phyloP scores from a whole-genome alignment of 176 grass and related monocot species.

The Tillandsia fasciculata region DNA sequence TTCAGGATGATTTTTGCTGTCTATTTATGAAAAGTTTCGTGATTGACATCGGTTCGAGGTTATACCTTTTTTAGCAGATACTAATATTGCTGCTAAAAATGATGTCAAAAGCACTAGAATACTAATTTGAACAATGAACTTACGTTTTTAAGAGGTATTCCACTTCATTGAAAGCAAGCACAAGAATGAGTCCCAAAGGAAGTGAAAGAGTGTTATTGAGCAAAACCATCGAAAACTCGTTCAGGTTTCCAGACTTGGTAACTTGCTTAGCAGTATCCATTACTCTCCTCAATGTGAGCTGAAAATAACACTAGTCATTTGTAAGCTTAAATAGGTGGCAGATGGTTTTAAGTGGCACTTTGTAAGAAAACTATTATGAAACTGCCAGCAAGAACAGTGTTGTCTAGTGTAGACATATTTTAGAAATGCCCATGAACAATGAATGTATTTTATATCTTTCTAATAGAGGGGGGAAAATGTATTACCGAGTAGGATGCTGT shows the following conservation, averaged over 20 bases:
- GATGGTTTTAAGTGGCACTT: neutral
- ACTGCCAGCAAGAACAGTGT: too few species aligned
- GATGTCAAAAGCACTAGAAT: conserved; percentile 2
- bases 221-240: conserved; percentile 92
- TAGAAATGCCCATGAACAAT: too few species aligned
- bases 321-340: conserved; percentile 12
- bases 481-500: conserved; percentile 98
- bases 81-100: neutral
- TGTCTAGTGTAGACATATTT: too few species aligned
- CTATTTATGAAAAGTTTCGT: neutral
- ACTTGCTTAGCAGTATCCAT: conserved; percentile 96
- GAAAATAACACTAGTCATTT: conserved; percentile 22
- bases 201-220: conserved; percentile 86
- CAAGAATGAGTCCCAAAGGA: conserved; percentile 70
- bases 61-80: neutral
- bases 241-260: conserved; percentile 91
- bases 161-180: conserved; percentile 76
- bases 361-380: neutral
- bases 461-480: conserved; percentile 13
- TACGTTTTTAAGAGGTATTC: conserved; percentile 75
- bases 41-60: neutral
- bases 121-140: conserved; percentile 25
- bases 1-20: too few species aligned
- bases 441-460: neutral
- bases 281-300: conserved; percentile 81